Evolutionary conservation across 1,284 basidiomycete genomes (phyloP).

Genomic region (Tylopilus orsonianus): DNA sequence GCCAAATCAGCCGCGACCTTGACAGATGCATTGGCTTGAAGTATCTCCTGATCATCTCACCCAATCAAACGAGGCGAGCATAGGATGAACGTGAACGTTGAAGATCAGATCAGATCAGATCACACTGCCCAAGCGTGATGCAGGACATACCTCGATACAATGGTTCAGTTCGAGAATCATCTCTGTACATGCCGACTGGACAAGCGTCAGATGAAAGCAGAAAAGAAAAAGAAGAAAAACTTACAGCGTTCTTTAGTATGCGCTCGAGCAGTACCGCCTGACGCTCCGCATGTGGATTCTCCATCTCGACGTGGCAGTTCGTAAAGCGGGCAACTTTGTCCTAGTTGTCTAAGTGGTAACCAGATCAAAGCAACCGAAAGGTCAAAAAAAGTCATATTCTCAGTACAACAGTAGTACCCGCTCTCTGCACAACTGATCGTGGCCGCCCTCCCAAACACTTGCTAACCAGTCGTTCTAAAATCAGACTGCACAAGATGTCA

Average conservation of each 20-base stretch:
- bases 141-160: slow-evolving; percentile 59
- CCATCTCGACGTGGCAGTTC: slow-evolving; percentile 50
- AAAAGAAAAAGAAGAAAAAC: slow-evolving; percentile 25
- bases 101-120: too few relatives aligned
- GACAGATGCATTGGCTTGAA: slow-evolving; percentile 68
- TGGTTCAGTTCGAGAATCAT: slow-evolving; percentile 80
- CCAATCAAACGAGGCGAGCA: neutral
- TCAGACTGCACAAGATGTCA: slow-evolving; percentile 15
- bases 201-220: slow-evolving; percentile 6
- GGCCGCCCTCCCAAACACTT: slow-evolving; percentile 26
- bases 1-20: slow-evolving; percentile 76
- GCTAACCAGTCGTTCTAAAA: neutral
- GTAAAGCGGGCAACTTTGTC: neutral
- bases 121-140: neutral
- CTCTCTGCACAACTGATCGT: neutral
- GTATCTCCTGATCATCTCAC: slow-evolving; percentile 54
- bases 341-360: too few relatives aligned
- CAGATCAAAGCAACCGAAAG: too few relatives aligned
- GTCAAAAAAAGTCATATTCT: too few relatives aligned
- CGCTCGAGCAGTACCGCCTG: slow-evolving; percentile 88
- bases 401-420: neutral
- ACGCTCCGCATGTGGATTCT: slow-evolving; percentile 89
- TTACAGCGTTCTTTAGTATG: slow-evolving; percentile 86
- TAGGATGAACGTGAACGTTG: too few relatives aligned
- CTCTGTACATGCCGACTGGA: slow-evolving; percentile 77